phyloP scores from a whole-genome alignment of 2,329 filamentous ascomycete genomes.

The Hypomyces perniciosus region DNA sequence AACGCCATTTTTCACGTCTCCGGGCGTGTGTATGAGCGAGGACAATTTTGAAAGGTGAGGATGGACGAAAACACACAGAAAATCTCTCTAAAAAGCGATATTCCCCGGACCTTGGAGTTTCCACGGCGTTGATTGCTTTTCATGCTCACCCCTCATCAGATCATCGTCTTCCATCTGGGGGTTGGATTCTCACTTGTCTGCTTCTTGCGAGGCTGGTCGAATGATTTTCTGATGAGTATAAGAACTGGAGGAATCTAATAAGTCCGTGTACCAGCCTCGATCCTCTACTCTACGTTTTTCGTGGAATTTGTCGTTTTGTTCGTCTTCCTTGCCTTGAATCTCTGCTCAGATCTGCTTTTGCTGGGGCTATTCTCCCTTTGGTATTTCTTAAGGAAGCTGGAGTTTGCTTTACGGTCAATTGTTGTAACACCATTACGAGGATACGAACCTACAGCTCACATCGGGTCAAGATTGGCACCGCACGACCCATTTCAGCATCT shows the following conservation, averaged over 20 bases:
- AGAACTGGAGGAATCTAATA: slow-evolving; percentile 36
- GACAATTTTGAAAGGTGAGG: slow-evolving; percentile 13
- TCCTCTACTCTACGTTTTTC: slow-evolving; percentile 27
- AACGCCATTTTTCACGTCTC: slow-evolving; percentile 17
- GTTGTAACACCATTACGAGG: not conserved
- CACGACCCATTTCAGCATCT: not conserved
- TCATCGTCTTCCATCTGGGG: slow-evolving; percentile 43
- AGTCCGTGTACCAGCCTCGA: slow-evolving; percentile 18
- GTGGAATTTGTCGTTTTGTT: slow-evolving; percentile 14
- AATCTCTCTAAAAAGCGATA: slow-evolving; percentile 22
- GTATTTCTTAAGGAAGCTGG: slow-evolving; percentile 14
- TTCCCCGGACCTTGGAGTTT: slow-evolving; percentile 16
- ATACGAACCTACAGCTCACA: not conserved
- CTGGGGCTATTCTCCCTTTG: slow-evolving; percentile 20
- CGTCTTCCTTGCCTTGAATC: slow-evolving; percentile 14
- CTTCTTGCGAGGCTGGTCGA: slow-evolving; percentile 48
- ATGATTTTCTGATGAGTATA: slow-evolving; percentile 38
- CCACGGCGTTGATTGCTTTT: slow-evolving; percentile 31
- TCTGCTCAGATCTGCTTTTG: slow-evolving; percentile 23
- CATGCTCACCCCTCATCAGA: slow-evolving; percentile 42
- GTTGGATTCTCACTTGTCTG: slow-evolving; percentile 35
- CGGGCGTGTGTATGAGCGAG: slow-evolving; percentile 17
- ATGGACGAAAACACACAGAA: slow-evolving; percentile 16
- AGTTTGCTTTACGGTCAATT: not conserved
- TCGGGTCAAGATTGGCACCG: not conserved